Conservation (phyloP, 2,329 filamentous ascomycete species). For the Xylaria digitata region DNA sequence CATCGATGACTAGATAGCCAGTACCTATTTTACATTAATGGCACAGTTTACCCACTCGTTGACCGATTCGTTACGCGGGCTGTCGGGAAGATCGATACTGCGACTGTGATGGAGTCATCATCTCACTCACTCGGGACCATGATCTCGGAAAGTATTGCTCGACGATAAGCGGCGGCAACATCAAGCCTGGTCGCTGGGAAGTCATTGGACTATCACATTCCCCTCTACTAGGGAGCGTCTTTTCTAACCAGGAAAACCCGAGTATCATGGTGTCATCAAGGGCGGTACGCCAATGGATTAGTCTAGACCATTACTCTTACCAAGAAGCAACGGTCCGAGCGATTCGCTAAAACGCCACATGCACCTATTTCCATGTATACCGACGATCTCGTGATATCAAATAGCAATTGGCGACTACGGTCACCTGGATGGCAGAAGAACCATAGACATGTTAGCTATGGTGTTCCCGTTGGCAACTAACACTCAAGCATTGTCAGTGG, state of each 20-base stretch:
- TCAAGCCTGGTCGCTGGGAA: neutral
- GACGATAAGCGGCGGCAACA: neutral
- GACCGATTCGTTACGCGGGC: neutral
- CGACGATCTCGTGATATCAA: conserved; percentile 9
- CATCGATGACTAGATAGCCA: too few species aligned
- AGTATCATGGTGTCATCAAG: neutral
- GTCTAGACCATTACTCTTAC: conserved; percentile 8
- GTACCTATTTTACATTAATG: neutral
- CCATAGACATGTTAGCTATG: conserved; percentile 1
- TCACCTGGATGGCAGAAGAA: conserved; percentile 2
- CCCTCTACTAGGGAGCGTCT: neutral
- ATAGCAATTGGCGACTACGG: neutral
- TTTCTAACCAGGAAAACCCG: neutral
- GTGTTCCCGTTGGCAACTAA: conserved; percentile 8
- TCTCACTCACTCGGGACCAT: neutral
- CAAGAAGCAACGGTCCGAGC: neutral
- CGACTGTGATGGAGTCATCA: conserved; percentile 1
- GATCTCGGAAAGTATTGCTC: neutral
- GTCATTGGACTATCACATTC: neutral
- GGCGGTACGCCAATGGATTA: conserved; percentile 1
- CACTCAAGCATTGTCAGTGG: conserved; percentile 5
- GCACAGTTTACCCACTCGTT: neutral
- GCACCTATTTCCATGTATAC: conserved; percentile 5
- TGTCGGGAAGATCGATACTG: conserved; percentile 1
- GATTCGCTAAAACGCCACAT: conserved; percentile 6